Base-by-base conservation (phyloP, 257 asterid species). In the Jaltomata sinuosa region DNA sequence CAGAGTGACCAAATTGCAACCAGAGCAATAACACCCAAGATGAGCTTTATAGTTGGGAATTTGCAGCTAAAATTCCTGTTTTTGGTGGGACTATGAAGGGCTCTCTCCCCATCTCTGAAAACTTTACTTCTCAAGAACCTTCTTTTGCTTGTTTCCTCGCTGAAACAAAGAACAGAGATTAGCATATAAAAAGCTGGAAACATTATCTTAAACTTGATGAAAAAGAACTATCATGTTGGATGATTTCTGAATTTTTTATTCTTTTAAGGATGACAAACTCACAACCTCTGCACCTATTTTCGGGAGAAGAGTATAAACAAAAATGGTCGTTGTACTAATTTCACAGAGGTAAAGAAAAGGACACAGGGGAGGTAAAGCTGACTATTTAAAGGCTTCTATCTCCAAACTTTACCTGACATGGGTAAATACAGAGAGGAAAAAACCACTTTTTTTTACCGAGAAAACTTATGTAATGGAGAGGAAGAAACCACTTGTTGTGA, bases 141-240 rank as follows among this genome's bases (percentile, higher is more conserved):
- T 82, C 92, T 90, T 87, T 86, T 92, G 92, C 85, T 92, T 64
- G 88, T 81, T 55, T 94, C 95, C 86, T 93, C 99, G 42, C 99
- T 93, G 93, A 86, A 90, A 53, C 77, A 85, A 82, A 69, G 68
- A 82, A 42, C 61, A 40, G 21, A 68, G 40, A 32, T 90, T 61
- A 86, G 83, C 36, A 79, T 55, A 74, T 69, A 62, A 68, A 68
- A 49, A 83, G 77, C 34, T 34, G 45, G 57, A 31, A 59, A 68
- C 79, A 8, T 22, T 3, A 78, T 22, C 72, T 5, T 40, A 34
- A 80, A 67, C 59, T 14, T 50, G 10, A 69, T 1, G 18, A 80
- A 22, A 83, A 22, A 83, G 31, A 8, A 15, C 74, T 21, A 50
- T 68, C 55, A 57, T 32, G 50, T 15, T 79, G 81, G 61, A 25